Evolutionary conservation across 2,329 filamentous ascomycete species (phyloP).

Genomic region (Epichloe hybrida): DNA sequence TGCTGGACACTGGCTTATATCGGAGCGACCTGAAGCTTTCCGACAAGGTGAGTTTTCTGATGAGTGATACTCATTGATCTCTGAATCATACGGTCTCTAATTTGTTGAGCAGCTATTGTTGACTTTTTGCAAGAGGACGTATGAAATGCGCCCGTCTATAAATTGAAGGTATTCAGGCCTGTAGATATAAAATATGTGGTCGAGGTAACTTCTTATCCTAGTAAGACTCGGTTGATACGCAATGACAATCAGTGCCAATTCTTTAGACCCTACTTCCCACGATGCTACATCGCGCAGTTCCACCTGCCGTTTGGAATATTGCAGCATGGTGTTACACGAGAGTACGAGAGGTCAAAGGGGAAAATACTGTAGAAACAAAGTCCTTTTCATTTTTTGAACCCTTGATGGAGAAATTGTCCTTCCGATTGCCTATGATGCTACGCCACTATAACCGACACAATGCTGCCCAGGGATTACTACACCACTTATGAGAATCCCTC

Average conservation of each 20-base stretch:
- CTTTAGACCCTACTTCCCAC: too few relatives aligned
- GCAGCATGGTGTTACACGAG: too few relatives aligned
- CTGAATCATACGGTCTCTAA: background rate
- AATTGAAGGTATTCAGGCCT: too few relatives aligned
- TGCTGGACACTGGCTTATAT: constrained; percentile 77
- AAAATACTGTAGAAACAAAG: constrained; percentile 12
- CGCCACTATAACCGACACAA: constrained; percentile 31
- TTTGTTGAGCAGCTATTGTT: constrained; percentile 1
- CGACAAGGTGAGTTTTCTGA: constrained; percentile 40
- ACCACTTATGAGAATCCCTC: constrained; percentile 19
- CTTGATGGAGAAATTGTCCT: constrained; percentile 27
- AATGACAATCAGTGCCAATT: too few relatives aligned
- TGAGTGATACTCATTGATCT: background rate
- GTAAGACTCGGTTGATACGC: too few relatives aligned
- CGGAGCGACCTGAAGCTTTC: constrained; percentile 74
- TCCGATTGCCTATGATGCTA: constrained; percentile 29
- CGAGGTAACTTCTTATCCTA: too few relatives aligned
- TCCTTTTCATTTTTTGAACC: constrained; percentile 20
- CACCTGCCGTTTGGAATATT: too few relatives aligned
- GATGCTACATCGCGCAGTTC: too few relatives aligned
- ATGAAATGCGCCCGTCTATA: background rate
- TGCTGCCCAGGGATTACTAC: constrained; percentile 21
- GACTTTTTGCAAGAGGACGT: background rate
- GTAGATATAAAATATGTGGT: too few relatives aligned
- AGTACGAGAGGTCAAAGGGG: too few relatives aligned